phyloP scores from a whole-genome alignment of 305 asterid genomes.

The Withania somnifera region DNA sequence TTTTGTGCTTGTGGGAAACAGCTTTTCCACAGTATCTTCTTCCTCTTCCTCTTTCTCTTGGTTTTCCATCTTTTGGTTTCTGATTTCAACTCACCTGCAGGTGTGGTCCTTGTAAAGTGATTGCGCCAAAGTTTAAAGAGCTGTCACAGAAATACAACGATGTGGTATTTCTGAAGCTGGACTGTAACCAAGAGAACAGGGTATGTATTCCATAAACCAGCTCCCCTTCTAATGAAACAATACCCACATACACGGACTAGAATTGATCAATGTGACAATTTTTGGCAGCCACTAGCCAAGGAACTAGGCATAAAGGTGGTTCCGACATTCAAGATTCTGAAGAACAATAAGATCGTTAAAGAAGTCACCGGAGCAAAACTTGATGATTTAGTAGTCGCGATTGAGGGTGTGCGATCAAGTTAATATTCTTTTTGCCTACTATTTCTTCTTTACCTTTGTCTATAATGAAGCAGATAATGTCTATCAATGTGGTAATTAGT shows the following conservation, averaged over 20 bases:
- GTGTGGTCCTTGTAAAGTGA: conserved; percentile 93
- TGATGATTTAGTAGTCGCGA: conserved; percentile 59
- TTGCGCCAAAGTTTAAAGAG: conserved; percentile 62
- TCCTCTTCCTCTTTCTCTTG: not conserved
- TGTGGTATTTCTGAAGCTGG: conserved; percentile 79
- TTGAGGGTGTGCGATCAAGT: conserved; percentile 43
- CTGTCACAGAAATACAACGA: conserved; percentile 55
- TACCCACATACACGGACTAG: not conserved
- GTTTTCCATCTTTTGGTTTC: not conserved
- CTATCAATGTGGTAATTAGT: not conserved
- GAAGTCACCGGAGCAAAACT: conserved; percentile 88
- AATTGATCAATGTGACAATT: conserved; percentile 3
- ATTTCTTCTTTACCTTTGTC: not conserved
- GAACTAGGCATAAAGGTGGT: conserved; percentile 92
- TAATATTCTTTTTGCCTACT: conserved; percentile 8
- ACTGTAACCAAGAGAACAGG: conserved; percentile 86
- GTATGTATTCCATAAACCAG: conserved; percentile 17
- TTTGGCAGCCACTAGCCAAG: conserved; percentile 66
- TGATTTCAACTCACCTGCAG: conserved; percentile 23
- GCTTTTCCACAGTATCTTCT: not conserved
- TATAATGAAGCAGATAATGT: conserved; percentile 8
- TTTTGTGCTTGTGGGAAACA: not conserved
- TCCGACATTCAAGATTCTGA: conserved; percentile 89
- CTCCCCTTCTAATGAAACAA: not conserved
- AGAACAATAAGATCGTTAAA: conserved; percentile 51